Conservation (phyloP, 768 basidiomycete species). For the Arthromyces matolae region DNA sequence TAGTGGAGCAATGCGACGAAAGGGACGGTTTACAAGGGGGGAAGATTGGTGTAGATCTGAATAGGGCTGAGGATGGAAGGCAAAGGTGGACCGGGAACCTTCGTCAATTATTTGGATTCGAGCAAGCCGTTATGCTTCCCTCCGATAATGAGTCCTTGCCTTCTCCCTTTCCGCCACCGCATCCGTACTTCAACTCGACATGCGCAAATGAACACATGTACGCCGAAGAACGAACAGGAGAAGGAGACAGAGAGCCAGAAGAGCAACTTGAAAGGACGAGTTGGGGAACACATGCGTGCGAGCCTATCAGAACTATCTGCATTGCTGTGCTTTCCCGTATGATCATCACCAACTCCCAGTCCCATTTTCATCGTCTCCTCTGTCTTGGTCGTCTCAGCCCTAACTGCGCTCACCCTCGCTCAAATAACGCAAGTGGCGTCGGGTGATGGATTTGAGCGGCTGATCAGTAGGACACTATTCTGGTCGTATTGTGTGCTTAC, state of each 20-base stretch:
- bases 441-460: slow-evolving; percentile 86
- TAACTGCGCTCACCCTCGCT: slow-evolving; percentile 59
- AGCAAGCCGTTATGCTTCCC: slow-evolving; percentile 11
- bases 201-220: background rate
- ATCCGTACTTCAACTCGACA: slow-evolving; percentile 9
- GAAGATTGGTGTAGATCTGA: too few relatives aligned
- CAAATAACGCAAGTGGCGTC: slow-evolving; percentile 82
- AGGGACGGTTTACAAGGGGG: background rate
- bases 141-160: background rate
- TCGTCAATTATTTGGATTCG: slow-evolving; percentile 39
- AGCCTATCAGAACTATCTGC: slow-evolving; percentile 77
- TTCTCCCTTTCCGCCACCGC: too few relatives aligned
- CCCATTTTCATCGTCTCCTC: slow-evolving; percentile 87
- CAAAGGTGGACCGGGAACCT: too few relatives aligned
- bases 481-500: slow-evolving; percentile 90
- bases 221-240: background rate
- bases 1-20: too few relatives aligned
- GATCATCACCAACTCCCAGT: slow-evolving; percentile 67
- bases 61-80: too few relatives aligned
- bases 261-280: background rate
- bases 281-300: slow-evolving; percentile 23
- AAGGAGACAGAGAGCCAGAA: background rate
- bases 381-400: slow-evolving; percentile 77
- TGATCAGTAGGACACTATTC: slow-evolving; percentile 89
- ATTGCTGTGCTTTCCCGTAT: slow-evolving; percentile 82